Percentiles rank a stretch among this genome's conserved stretches.
phyloP scores from a whole-genome alignment of 768 basidiomycete species.

The Suillus discolor region DNA sequence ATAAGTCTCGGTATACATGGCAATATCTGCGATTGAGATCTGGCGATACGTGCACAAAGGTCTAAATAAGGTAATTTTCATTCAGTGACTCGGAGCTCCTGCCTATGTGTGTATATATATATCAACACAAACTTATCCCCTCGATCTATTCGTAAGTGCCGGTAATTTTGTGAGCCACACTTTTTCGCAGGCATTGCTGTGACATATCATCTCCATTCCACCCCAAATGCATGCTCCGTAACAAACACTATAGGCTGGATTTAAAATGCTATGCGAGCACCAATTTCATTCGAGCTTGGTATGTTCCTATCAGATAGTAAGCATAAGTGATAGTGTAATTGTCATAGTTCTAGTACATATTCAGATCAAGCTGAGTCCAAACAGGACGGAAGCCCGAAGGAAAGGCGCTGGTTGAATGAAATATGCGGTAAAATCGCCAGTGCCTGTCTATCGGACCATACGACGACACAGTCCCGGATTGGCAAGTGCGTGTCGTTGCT shows the following conservation, averaged over 20 bases:
- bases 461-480: neutral
- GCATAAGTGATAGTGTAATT: neutral
- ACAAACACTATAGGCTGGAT: neutral
- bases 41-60: neutral
- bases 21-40: neutral
- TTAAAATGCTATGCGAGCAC: neutral
- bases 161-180: neutral
- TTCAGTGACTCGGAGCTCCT: neutral
- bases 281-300: neutral
- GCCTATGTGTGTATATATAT: too few species aligned
- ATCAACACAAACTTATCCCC: neutral
- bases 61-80: neutral
- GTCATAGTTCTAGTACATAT: neutral
- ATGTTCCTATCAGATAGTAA: neutral
- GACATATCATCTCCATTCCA: neutral
- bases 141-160: neutral
- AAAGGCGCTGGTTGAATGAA: neutral
- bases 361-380: neutral
- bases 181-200: neutral
- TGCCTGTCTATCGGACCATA: neutral
- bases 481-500: neutral
- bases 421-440: neutral
- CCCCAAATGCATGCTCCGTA: neutral
- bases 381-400: neutral
- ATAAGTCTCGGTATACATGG: neutral